These are phyloP conservation scores for Sclerotinia minor DNA, from an alignment of 2,329 filamentous ascomycete species.

Conservation along the genomic window DNA sequence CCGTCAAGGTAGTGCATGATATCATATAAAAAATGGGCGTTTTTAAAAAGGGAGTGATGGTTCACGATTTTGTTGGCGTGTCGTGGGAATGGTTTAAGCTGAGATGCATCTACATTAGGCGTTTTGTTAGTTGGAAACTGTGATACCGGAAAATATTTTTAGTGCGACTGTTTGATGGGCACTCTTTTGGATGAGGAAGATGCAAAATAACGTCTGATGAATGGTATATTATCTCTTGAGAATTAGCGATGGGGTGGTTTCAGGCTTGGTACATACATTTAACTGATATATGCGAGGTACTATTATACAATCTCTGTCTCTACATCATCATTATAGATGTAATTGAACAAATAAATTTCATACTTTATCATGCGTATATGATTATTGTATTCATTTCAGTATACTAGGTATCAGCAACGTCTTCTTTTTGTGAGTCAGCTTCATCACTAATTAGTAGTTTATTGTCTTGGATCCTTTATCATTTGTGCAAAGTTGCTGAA, in stretches of 20 bases:
- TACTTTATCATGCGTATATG: no score
- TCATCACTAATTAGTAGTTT: no score
- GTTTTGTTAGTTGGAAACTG: constrained; percentile 15
- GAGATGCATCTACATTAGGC: constrained; percentile 4
- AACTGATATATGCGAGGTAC: neutral
- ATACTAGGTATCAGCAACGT: no score
- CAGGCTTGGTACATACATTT: neutral
- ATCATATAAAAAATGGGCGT: neutral
- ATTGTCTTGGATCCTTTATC: no score
- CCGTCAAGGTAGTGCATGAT: constrained; percentile 11
- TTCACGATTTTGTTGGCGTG: neutral
- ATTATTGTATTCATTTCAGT: neutral
- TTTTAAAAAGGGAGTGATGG: neutral
- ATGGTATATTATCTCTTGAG: constrained; percentile 7
- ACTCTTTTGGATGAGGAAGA: neutral
- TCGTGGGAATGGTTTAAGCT: neutral
- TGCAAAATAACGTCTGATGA: neutral
- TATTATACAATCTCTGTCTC: neutral
- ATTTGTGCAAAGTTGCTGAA: no score
- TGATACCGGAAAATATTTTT: constrained; percentile 2
- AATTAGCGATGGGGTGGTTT: neutral
- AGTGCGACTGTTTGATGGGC: constrained; percentile 30
- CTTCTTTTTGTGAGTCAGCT: neutral
- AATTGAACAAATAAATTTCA: neutral
- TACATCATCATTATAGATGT: neutral